Conservation (phyloP, 345 rosid genomes). For the Durio zibethinus region DNA sequence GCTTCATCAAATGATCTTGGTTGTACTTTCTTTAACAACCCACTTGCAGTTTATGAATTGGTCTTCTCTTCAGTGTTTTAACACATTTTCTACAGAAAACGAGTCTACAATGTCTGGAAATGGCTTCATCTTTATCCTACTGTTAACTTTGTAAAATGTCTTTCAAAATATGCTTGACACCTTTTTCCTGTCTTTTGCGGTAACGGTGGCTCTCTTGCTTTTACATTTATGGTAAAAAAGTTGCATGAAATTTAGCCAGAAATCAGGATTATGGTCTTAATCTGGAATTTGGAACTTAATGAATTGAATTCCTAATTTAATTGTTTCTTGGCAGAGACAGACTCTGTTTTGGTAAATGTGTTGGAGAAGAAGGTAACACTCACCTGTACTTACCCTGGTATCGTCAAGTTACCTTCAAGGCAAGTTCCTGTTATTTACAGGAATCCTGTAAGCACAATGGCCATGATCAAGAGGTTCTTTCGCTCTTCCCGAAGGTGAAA, state of each 20-base stretch:
- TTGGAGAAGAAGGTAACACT: slow-evolving; percentile 75
- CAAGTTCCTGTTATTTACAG: slow-evolving; percentile 31
- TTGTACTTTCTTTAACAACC: neutral
- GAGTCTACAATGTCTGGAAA: neutral
- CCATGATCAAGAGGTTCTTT: slow-evolving; percentile 50
- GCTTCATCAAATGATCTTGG: neutral
- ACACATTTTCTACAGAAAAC: neutral
- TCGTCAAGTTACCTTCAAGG: slow-evolving; percentile 24
- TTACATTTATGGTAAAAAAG: no score
- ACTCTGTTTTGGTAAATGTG: slow-evolving; percentile 59
- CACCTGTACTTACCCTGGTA: slow-evolving; percentile 55
- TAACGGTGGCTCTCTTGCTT: neutral
- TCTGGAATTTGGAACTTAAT: no score
- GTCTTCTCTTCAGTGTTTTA: neutral
- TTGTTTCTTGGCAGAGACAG: slow-evolving; percentile 51
- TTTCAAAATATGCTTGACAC: neutral
- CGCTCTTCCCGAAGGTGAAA: slow-evolving; percentile 33
- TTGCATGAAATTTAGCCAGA: neutral
- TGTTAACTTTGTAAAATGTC: neutral
- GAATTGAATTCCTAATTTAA: no score
- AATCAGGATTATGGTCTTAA: neutral
- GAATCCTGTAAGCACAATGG: slow-evolving; percentile 45
- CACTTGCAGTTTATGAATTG: neutral
- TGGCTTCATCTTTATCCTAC: neutral
- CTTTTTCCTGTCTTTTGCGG: neutral